These are phyloP conservation scores for Fraxinus nigra DNA, from an alignment of 305 asterid species.

Conservation along the genomic window DNA sequence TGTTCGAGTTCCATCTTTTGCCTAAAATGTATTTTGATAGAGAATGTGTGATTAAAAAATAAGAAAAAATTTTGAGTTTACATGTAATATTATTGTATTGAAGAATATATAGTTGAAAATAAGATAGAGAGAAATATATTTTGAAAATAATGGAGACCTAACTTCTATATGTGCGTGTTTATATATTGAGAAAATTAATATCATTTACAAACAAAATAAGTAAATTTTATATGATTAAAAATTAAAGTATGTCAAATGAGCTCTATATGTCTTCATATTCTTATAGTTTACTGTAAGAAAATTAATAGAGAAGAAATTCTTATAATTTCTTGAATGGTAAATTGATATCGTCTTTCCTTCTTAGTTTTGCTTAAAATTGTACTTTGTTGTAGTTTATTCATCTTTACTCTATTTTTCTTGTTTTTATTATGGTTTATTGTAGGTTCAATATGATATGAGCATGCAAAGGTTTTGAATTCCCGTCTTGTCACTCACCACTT, in stretches of 20 bases:
- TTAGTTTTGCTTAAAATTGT: neutral
- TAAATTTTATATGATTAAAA: too few species aligned
- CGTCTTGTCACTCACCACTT: neutral
- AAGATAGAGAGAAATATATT: too few species aligned
- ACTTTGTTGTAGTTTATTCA: neutral
- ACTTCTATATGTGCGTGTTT: neutral
- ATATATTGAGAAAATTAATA: too few species aligned
- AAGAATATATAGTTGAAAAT: too few species aligned
- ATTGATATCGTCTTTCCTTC: neutral
- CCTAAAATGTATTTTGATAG: too few species aligned
- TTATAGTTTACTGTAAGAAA: neutral
- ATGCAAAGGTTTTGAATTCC: neutral
- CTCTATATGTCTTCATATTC: neutral
- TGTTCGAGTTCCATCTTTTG: too few species aligned
- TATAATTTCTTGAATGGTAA: neutral
- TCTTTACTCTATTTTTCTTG: neutral
- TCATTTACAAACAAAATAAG: neutral
- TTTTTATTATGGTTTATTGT: neutral
- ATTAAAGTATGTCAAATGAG: neutral
- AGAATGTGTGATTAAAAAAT: too few species aligned
- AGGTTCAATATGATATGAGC: neutral
- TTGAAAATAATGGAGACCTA: too few species aligned
- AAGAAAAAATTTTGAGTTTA: too few species aligned
- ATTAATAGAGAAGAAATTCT: neutral
- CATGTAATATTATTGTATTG: too few species aligned